Conservation (phyloP, 257 asterid genomes). For the Nicotiana paniculata region DNA sequence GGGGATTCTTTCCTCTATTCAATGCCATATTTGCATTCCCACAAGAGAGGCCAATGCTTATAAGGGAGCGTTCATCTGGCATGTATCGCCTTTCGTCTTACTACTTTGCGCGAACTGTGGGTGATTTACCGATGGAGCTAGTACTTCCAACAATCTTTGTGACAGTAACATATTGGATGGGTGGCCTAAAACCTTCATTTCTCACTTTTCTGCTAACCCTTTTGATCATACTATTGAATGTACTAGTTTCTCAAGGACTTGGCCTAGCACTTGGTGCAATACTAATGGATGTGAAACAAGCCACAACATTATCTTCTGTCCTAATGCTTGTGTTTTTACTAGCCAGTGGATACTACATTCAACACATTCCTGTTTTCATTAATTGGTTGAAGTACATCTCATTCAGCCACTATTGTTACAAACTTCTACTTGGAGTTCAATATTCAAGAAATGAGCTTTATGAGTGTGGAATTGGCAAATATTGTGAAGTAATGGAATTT, state of each 20-base stretch:
- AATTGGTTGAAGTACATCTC: conserved; percentile 70
- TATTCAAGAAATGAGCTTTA: conserved; percentile 46
- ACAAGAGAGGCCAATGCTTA: conserved; percentile 58
- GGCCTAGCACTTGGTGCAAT: conserved; percentile 88
- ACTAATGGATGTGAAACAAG: conserved; percentile 71
- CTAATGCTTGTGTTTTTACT: conserved; percentile 65
- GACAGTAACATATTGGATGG: conserved; percentile 75
- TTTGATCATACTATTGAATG: conserved; percentile 50
- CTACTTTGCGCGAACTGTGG: conserved; percentile 52
- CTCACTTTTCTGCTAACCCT: conserved; percentile 49
- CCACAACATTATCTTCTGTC: conserved; percentile 58
- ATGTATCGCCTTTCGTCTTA: conserved; percentile 83
- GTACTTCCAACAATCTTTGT: conserved; percentile 70
- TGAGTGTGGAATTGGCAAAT: conserved; percentile 39
- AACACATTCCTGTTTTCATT: conserved; percentile 60
- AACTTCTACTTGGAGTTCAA: conserved; percentile 67
- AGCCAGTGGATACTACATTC: conserved; percentile 75
- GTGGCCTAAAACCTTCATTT: conserved; percentile 64
- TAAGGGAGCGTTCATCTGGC: conserved; percentile 56
- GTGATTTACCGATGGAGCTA: conserved; percentile 87
- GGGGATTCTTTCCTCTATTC: conserved; percentile 82
- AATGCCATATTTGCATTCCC: conserved; percentile 73
- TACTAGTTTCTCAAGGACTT: conserved; percentile 71
- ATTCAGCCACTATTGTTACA: conserved; percentile 63
- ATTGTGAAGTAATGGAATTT: conserved; percentile 54